phyloP scores from a whole-genome alignment of 2,329 filamentous ascomycete genomes.

The Lasiodiplodia citricola region DNA sequence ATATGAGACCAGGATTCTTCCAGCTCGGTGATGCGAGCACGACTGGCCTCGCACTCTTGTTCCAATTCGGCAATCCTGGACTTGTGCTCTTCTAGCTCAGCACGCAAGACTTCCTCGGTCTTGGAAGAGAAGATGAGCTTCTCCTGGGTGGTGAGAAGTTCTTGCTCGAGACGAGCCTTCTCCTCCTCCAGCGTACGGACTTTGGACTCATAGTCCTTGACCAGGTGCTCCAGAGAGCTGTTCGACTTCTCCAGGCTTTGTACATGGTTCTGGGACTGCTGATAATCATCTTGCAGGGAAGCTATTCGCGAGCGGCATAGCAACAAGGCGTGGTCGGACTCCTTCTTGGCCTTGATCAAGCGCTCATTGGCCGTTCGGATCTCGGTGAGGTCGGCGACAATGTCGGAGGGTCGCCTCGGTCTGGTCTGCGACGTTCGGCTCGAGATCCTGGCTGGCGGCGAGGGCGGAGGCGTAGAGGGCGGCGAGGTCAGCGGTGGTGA shows the following conservation, averaged over 20 bases:
- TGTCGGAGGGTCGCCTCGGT: not conserved
- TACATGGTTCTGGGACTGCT: conserved; percentile 33
- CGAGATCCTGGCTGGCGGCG: conserved; percentile 22
- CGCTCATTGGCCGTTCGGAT: conserved; percentile 41
- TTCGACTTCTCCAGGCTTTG: conserved; percentile 36
- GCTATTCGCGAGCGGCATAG: conserved; percentile 42
- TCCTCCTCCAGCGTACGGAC: conserved; percentile 39
- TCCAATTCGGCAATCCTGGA: conserved; percentile 38
- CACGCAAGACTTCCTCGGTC: conserved; percentile 33
- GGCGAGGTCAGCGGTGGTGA: conserved; percentile 18
- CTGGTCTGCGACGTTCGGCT: conserved; percentile 11
- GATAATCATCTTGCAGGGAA: conserved; percentile 31
- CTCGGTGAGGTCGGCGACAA: conserved; percentile 31
- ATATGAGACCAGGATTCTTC: conserved; percentile 36
- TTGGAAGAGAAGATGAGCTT: conserved; percentile 32
- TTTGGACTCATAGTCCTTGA: conserved; percentile 37
- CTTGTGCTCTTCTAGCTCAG: conserved; percentile 32
- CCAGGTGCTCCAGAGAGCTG: conserved; percentile 31
- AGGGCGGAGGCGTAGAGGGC: conserved; percentile 28
- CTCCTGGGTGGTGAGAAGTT: conserved; percentile 33
- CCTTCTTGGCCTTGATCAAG: conserved; percentile 43
- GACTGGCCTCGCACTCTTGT: conserved; percentile 28
- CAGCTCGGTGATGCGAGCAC: conserved; percentile 33
- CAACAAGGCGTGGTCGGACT: conserved; percentile 44
- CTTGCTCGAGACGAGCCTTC: conserved; percentile 33